Conservation (phyloP, 108 stramenopile species). For the Aurantiochytrium sp. region DNA sequence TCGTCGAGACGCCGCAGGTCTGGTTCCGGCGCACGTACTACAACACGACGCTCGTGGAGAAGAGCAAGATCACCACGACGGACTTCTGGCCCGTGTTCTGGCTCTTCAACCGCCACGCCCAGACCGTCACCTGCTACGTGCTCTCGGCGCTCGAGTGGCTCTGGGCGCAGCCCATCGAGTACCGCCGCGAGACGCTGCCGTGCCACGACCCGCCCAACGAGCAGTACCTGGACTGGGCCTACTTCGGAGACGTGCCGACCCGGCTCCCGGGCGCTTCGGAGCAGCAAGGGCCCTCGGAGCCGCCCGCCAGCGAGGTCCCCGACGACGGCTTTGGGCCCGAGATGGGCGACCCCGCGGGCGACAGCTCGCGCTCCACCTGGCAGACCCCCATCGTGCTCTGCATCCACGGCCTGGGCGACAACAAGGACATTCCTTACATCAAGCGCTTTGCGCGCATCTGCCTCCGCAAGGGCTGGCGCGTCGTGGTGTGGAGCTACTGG, state of each 20-base stretch:
- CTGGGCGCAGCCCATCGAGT: slow-evolving; percentile 3
- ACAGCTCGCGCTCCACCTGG: background rate
- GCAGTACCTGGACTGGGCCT: slow-evolving; percentile 16
- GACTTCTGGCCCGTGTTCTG: slow-evolving; percentile 39
- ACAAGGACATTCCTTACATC: slow-evolving; percentile 25
- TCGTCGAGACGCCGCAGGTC: background rate
- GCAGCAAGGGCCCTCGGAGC: background rate
- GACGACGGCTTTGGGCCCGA: too few relatives aligned
- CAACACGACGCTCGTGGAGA: slow-evolving; percentile 12
- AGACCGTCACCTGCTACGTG: slow-evolving; percentile 33
- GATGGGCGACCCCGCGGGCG: background rate
- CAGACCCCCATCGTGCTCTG: slow-evolving; percentile 33
- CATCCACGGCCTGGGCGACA: slow-evolving; percentile 27
- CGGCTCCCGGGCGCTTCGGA: background rate
- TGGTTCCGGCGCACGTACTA: slow-evolving; percentile 27
- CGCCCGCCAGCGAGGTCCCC: background rate
- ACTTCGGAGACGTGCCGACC: background rate
- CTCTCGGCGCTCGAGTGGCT: slow-evolving; percentile 30
- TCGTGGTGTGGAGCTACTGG: slow-evolving; percentile 25
- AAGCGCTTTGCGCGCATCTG: slow-evolving; percentile 14
- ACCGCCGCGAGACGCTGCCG: slow-evolving; percentile 21
- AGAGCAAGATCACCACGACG: background rate
- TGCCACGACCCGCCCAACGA: slow-evolving; percentile 32
- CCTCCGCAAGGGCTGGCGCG: slow-evolving; percentile 29
- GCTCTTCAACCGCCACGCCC: slow-evolving; percentile 33